phyloP scores from a whole-genome alignment of 2,329 filamentous ascomycete genomes.

The Colletotrichum sp. region DNA sequence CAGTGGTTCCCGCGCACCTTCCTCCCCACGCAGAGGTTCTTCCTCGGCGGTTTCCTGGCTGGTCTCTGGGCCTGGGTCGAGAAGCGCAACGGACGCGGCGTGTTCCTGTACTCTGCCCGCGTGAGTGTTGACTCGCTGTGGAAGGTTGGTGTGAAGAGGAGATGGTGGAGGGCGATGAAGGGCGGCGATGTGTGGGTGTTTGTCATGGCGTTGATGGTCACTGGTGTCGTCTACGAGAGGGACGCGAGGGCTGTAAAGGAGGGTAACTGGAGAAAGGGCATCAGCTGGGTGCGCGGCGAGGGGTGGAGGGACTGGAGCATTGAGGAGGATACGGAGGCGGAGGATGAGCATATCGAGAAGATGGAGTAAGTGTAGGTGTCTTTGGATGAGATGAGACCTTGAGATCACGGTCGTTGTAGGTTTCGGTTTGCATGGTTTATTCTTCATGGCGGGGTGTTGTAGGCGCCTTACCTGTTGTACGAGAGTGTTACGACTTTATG shows the following conservation, averaged over 20 bases:
- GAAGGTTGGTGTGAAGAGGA: conserved; percentile 91
- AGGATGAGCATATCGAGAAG: conserved; percentile 36
- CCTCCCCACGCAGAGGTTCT: conserved; percentile 85
- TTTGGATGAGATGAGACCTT: not conserved
- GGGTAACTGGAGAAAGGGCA: conserved; percentile 69
- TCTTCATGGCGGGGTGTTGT: conserved; percentile 4
- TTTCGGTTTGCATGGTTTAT: not conserved
- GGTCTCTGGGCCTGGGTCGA: conserved; percentile 87
- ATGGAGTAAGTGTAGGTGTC: not conserved
- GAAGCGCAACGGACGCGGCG: conserved; percentile 63
- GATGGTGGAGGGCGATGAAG: conserved; percentile 84
- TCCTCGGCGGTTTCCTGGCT: conserved; percentile 84
- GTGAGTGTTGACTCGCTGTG: conserved; percentile 83
- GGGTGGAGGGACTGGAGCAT: conserved; percentile 73
- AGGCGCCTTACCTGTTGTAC: not conserved
- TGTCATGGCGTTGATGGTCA: conserved; percentile 76
- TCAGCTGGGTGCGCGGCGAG: conserved; percentile 78
- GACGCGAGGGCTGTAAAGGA: conserved; percentile 73
- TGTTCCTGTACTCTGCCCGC: conserved; percentile 81
- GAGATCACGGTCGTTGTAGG: not conserved
- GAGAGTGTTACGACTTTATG: not conserved
- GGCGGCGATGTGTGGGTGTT: conserved; percentile 88
- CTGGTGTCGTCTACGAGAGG: conserved; percentile 79
- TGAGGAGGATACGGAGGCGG: conserved; percentile 55
- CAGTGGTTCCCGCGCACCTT: conserved; percentile 74